Percentiles rank a stretch among this genome's conserved stretches.
phyloP scores from a whole-genome alignment of 306 rosid species.

The Heteromeles arbutifolia region DNA sequence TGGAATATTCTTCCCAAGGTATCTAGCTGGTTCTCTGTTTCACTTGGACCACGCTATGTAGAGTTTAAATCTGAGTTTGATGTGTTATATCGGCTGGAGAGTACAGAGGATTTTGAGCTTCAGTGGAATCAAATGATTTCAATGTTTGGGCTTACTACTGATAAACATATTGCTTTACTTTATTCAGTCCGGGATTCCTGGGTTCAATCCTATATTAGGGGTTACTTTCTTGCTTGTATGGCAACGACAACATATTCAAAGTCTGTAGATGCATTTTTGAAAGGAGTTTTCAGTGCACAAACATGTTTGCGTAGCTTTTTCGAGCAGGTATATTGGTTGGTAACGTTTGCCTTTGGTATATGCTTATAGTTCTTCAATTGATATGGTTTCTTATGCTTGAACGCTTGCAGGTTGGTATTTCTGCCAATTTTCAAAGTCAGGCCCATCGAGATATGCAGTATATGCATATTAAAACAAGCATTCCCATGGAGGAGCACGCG shows the following conservation, averaged over 20 bases:
- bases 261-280: constrained; percentile 58
- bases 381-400: constrained; percentile 19
- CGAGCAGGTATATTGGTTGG: constrained; percentile 56
- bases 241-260: constrained; percentile 50
- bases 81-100: constrained; percentile 58
- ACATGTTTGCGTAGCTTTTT: constrained; percentile 80
- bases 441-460: constrained; percentile 51
- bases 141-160: constrained; percentile 58
- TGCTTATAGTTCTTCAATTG: constrained; percentile 12
- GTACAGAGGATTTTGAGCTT: constrained; percentile 69
- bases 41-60: constrained; percentile 64
- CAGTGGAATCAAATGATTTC: constrained; percentile 84
- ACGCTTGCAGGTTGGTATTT: constrained; percentile 57
- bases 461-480: constrained; percentile 57
- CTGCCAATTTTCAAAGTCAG: constrained; percentile 57
- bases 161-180: constrained; percentile 58
- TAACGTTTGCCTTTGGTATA: neutral
- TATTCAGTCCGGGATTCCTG: constrained; percentile 58
- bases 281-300: constrained; percentile 53
- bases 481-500: constrained; percentile 89
- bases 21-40: constrained; percentile 74
- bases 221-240: constrained; percentile 76
- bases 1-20: constrained; percentile 62
- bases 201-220: constrained; percentile 69
- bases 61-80: constrained; percentile 81